phyloP scores from a whole-genome alignment of 371 early-diverging fungal species.

The Synchytrium microbalum region DNA sequence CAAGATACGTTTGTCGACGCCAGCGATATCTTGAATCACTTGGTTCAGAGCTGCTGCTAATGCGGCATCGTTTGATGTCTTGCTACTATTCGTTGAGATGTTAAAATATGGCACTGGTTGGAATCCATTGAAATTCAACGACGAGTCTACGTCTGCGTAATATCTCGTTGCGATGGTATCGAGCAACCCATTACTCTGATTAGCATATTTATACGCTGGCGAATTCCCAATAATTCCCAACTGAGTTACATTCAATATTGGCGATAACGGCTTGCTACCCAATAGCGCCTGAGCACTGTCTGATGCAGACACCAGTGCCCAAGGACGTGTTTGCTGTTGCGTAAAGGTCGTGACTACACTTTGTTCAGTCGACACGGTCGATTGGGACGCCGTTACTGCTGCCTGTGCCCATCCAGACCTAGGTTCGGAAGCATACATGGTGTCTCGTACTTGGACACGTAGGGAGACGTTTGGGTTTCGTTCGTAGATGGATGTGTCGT shows the following conservation, averaged over 20 bases:
- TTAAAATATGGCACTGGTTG: not conserved
- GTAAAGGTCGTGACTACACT: not conserved
- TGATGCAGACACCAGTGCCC: too few species aligned
- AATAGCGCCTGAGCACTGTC: not conserved
- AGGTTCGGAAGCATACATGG: too few species aligned
- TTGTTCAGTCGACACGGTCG: not conserved
- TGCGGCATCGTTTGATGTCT: not conserved
- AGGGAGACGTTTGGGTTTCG: conserved; percentile 12
- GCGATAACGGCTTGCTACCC: not conserved
- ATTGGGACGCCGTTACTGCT: not conserved
- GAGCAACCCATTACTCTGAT: not conserved
- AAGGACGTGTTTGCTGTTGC: too few species aligned
- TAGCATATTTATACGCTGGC: not conserved
- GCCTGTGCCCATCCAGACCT: not conserved
- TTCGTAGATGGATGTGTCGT: conserved; percentile 9
- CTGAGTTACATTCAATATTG: not conserved
- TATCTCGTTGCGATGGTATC: not conserved
- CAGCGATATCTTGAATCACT: not conserved
- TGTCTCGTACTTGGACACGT: too few species aligned
- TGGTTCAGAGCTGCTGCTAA: not conserved
- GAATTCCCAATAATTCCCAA: not conserved
- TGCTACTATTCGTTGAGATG: not conserved
- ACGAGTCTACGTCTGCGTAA: not conserved
- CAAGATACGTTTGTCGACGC: not conserved
- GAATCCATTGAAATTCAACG: not conserved